Evolutionary conservation across 257 asterid species (phyloP).

Genomic region (Rauvolfia tetraphylla): DNA sequence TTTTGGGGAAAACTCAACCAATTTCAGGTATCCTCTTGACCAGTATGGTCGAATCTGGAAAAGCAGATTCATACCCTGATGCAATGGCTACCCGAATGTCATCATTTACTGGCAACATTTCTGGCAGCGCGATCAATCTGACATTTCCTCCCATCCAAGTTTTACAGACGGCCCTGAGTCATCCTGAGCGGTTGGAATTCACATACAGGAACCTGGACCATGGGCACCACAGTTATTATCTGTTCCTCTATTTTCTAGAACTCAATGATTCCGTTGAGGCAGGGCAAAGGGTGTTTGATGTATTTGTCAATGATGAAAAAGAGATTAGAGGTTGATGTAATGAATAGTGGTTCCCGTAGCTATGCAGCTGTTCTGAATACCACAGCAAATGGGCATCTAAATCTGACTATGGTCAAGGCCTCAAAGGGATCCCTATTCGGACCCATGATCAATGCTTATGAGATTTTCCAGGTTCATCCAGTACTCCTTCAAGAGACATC

Average conservation of each 20-base stretch:
- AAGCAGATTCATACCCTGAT: conserved; percentile 25
- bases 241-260: conserved; percentile 56
- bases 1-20: conserved; percentile 8
- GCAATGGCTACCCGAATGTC: conserved; percentile 26
- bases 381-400: conserved; percentile 43
- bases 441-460: conserved; percentile 55
- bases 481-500: conserved; percentile 31
- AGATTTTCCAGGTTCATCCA: conserved; percentile 42
- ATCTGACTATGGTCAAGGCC: conserved; percentile 43
- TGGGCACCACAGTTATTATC: conserved; percentile 23
- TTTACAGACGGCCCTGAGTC: conserved; percentile 46
- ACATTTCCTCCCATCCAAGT: conserved; percentile 44
- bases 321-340: conserved; percentile 33
- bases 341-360: conserved; percentile 29
- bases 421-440: conserved; percentile 39
- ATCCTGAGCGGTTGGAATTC: conserved; percentile 45
- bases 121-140: conserved; percentile 14
- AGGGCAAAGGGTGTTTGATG: conserved; percentile 51
- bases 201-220: conserved; percentile 34
- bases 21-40: conserved; percentile 48
- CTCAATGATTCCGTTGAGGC: conserved; percentile 33
- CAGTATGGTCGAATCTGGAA: conserved; percentile 53
- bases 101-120: conserved; percentile 16
- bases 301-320: conserved; percentile 40
- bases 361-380: conserved; percentile 30